Conservation (phyloP, 2,329 filamentous ascomycete genomes). For the Aspergillus pseudoterreus region DNA sequence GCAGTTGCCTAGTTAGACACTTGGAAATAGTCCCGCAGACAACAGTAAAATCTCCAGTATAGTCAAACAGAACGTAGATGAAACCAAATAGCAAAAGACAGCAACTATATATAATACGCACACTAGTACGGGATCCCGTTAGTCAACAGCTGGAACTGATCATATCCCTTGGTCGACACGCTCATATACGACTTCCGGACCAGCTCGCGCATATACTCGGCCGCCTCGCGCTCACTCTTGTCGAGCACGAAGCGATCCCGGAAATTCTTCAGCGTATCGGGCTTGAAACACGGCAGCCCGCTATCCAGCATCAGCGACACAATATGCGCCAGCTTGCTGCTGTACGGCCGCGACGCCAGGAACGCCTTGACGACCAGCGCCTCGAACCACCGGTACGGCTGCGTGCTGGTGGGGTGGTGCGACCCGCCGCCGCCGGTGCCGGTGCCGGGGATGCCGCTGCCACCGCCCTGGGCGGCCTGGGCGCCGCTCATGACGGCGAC, state of each 20-base stretch:
- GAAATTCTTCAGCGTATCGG: constrained; percentile 90
- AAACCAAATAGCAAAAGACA: background rate
- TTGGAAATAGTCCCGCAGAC: no score
- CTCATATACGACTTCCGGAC: constrained; percentile 87
- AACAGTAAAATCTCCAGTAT: no score
- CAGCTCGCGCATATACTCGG: constrained; percentile 86
- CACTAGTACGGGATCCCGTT: constrained; percentile 90
- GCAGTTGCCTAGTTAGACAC: no score
- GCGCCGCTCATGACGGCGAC: constrained; percentile 96
- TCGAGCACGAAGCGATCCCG: constrained; percentile 89
- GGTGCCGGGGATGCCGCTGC: no score
- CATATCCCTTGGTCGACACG: constrained; percentile 90
- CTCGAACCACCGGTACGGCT: constrained; percentile 93
- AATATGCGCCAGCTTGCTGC: constrained; percentile 83
- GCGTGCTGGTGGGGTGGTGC: constrained; percentile 61
- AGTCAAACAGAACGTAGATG: no score
- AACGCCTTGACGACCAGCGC: constrained; percentile 95
- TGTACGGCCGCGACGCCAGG: constrained; percentile 79
- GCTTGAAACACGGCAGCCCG: constrained; percentile 95
- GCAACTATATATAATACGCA: background rate
- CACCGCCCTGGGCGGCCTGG: constrained; percentile 11
- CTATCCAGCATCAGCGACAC: constrained; percentile 94
- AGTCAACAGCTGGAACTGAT: constrained; percentile 95
- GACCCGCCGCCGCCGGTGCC: constrained; percentile 24
- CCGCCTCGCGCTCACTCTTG: constrained; percentile 85